Evolutionary conservation across 2,329 filamentous ascomycete species (phyloP).

Genomic region (Aspergillus sp.): DNA sequence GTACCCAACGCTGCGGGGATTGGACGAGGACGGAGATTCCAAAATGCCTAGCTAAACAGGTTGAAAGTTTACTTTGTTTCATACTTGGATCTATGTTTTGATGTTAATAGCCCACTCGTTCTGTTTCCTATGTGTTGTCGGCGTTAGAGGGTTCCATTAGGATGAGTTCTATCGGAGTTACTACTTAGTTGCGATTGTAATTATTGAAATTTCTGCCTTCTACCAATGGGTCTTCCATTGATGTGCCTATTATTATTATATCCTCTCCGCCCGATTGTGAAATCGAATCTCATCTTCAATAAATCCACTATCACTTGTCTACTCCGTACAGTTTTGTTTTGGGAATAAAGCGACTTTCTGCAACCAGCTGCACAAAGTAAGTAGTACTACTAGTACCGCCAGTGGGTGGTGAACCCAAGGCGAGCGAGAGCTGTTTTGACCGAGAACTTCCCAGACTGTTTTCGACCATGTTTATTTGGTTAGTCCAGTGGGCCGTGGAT

Average conservation of each 20-base stretch:
- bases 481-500: background rate
- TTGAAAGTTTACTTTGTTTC: conserved; percentile 10
- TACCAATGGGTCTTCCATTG: background rate
- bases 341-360: background rate
- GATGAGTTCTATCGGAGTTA: background rate
- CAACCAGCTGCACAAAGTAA: background rate
- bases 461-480: background rate
- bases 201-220: background rate
- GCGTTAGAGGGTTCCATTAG: background rate
- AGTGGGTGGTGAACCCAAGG: too few relatives aligned
- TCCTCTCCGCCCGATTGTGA: conserved; percentile 1
- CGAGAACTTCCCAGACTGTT: background rate
- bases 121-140: background rate
- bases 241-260: conserved; percentile 10
- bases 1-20: conserved; percentile 32
- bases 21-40: conserved; percentile 37
- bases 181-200: background rate
- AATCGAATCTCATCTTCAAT: background rate
- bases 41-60: conserved; percentile 34
- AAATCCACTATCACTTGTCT: background rate
- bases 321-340: background rate
- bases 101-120: conserved; percentile 1
- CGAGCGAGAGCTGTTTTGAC: too few relatives aligned
- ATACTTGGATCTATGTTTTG: conserved; percentile 6
- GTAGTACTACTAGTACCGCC: background rate